Base-by-base conservation (phyloP, 2,329 filamentous ascomycete genomes). In the Thermothelomyces thermophilus region DNA sequence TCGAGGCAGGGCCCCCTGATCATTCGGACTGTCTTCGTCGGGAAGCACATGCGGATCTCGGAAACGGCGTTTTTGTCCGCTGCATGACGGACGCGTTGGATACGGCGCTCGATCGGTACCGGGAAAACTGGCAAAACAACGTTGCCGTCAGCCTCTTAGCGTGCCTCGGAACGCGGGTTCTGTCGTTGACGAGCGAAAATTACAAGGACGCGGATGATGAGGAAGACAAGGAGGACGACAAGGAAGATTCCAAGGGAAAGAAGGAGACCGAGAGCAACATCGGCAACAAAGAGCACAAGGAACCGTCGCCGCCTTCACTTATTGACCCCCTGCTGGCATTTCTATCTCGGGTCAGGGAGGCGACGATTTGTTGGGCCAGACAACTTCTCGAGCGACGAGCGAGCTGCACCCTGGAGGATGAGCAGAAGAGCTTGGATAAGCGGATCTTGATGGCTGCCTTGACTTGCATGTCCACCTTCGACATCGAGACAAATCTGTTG, bases 61-160 rank as follows among this genome's bases (percentile, higher is more conserved):
- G 51, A 5, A 6, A 28, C 16, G 42, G 36, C 3, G 22, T 5
- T 19, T 73, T 77, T 52, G 60, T 63, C 1, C 3, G 16, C 0
- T 17, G 47, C 3, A 56, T 77, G 1, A 41, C 75, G 0, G 11
- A 17, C 0, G 58, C 59, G 3, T 50, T 79, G 1, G 9, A 58
- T 0, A 52, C 62, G 0, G 62, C 64, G 0, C 48, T 70, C 1
- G 44, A 46, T 0, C 64, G 64, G 0, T 66, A 76, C 8, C 62
- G 72, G 50, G 64, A 67, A n/a, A 80, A 77, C 46, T 80, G 76
- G 76, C 67, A 77, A 50, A 72, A 71, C 1, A 68, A 65, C 13
- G 54, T 65, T 28, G 68, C 70, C 0, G 56, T 76, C 3, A 61
- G 66, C 4, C 62, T 58, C 0, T 69, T 76, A 10, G 61, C 72